A percentile compares a stretch with the other conserved stretches of the same genome.
Conservation (phyloP, 2,329 filamentous ascomycete genomes). For the Amauroascus verrucosus region DNA sequence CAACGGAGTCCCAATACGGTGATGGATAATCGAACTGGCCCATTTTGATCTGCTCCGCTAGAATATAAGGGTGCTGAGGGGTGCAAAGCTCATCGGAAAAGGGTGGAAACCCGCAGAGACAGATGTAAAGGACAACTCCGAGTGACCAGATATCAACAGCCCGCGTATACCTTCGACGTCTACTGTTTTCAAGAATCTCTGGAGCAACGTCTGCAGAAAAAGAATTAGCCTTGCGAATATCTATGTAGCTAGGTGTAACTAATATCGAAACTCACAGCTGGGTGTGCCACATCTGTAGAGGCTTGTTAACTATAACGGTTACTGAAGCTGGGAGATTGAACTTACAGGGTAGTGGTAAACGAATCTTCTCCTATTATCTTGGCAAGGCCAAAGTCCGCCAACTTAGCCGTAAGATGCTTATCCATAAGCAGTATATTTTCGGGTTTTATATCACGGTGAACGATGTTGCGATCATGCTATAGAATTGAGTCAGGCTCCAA, state of each 20-base stretch:
- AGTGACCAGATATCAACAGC: constrained; percentile 95
- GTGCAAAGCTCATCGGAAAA: constrained; percentile 90
- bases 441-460: constrained; percentile 95
- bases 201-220: constrained; percentile 63
- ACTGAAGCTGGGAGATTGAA: constrained; percentile 11
- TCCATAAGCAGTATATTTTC: constrained; percentile 90
- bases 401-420: constrained; percentile 73
- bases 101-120: constrained; percentile 88
- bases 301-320: constrained; percentile 19
- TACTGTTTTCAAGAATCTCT: constrained; percentile 77
- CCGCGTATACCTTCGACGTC: constrained; percentile 79
- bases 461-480: constrained; percentile 86
- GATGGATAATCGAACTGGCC: constrained; percentile 90
- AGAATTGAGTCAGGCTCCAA: neutral
- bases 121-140: constrained; percentile 96
- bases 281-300: constrained; percentile 66
- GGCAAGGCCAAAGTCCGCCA: constrained; percentile 91
- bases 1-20: constrained; percentile 86
- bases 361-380: constrained; percentile 99
- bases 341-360: constrained; percentile 82
- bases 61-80: constrained; percentile 68
- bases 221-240: constrained; percentile 1
- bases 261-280: constrained; percentile 48
- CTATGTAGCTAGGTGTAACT: neutral
- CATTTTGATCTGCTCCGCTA: constrained; percentile 81